These are phyloP conservation scores for Aspergillus steynii DNA, from an alignment of 495 filamentous ascomycete species.

Conservation along the genomic window DNA sequence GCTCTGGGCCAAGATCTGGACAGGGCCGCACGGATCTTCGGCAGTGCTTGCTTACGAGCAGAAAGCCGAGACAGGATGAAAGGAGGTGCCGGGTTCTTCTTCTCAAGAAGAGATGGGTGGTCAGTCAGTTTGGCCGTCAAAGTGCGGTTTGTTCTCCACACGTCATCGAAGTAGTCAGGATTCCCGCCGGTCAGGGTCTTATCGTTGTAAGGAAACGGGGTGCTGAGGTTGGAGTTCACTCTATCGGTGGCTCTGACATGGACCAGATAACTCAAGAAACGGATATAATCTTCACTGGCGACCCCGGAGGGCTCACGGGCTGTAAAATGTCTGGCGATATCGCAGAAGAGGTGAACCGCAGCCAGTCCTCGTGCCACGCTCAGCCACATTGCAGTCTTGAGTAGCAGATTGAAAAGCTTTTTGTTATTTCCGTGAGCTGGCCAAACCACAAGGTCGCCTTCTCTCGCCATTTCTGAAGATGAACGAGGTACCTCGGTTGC, in stretches of 20 bases:
- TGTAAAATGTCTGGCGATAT: slow-evolving; percentile 23
- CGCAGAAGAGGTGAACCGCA: slow-evolving; percentile 32
- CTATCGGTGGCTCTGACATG: slow-evolving; percentile 15
- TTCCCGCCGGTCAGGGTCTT: slow-evolving; percentile 7
- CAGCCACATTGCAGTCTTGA: slow-evolving; percentile 29
- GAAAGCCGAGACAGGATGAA: neutral
- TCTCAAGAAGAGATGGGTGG: slow-evolving; percentile 8
- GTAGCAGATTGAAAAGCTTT: slow-evolving; percentile 15
- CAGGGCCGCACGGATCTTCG: neutral
- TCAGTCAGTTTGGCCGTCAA: slow-evolving; percentile 12
- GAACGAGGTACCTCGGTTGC: slow-evolving; percentile 10
- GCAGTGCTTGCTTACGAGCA: neutral
- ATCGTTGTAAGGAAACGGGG: slow-evolving; percentile 10
- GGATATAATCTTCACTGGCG: slow-evolving; percentile 6
- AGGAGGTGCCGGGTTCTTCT: neutral
- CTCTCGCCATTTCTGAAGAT: slow-evolving; percentile 7
- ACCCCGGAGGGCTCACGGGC: slow-evolving; percentile 3
- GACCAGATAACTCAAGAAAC: slow-evolving; percentile 20
- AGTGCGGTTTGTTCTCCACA: slow-evolving; percentile 16
- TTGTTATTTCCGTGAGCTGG: slow-evolving; percentile 2
- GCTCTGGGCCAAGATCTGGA: neutral
- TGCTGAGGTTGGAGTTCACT: slow-evolving; percentile 6
- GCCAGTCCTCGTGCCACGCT: slow-evolving; percentile 26
- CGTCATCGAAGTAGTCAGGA: slow-evolving; percentile 23
- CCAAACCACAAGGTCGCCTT: slow-evolving; percentile 20